Evolutionary conservation across 768 basidiomycete genomes (phyloP), one percentile per base, ranked within the genome.

Genomic region (Leucocoprinus birnbaumii): DNA sequence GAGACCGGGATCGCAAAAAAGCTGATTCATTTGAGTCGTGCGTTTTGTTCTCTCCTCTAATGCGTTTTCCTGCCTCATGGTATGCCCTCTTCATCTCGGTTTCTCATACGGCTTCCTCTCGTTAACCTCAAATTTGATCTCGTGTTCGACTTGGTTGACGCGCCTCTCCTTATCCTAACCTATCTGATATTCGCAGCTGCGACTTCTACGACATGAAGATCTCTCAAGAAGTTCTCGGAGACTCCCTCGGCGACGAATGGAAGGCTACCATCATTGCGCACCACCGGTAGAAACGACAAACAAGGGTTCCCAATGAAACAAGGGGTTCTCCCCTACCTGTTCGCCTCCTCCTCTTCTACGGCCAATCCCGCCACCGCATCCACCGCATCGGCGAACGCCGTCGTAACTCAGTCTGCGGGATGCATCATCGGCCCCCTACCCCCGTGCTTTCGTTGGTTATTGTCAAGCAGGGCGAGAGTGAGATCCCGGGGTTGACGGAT

Each of bases 231-330:
- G 91, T 99, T 65, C 81, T 93, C 44, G 91, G 82, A 58, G 95
- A 98, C 78, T 71, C 86, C 53, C 74, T 98, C 63, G 94, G 95
- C 64, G 90, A 96, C 70, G 96, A 98, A 79, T 99, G 85, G 83
- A 92, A 91, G 71, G 96, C 95, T 55, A 98, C 97, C 78, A 76
- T 98, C 71, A n/a, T 85, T 97, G 82, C 88, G 94, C 66, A 91
- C 98, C 79, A 95, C 92, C 26, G 95, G 95, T 65, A 93, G 96
- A 60, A 98, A 98, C 81, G 94, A 98, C 86, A 93, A 94, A 79
- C 92, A 95, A 72, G 94, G 94, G 68, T 96, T 97, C 83, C 94
- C 94, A 46, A 97, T 98, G 94, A 99, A 98, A 77, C 96, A 99
- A 78, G 95, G 96, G n/a, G n/a, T 98, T 58, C 83, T 96, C 66